A percentile compares a stretch with the other conserved stretches of the same genome.
phyloP scores from a whole-genome alignment of 805 yeast genomes.

The Komagataella kurtzmanii region DNA sequence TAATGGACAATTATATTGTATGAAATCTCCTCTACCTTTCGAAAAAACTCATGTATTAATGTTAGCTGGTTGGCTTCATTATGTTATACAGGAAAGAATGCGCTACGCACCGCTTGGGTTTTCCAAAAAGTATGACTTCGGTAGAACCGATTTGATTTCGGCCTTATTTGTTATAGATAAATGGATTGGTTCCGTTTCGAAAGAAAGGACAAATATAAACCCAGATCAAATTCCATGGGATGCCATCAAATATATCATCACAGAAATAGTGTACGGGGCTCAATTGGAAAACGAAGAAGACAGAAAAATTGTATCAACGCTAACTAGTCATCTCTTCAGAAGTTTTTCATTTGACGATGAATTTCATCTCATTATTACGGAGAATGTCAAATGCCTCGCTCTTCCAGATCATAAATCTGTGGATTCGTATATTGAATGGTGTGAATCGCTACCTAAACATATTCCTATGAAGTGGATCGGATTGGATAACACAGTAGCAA shows the following conservation, averaged over 20 bases:
- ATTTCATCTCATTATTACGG: neutral
- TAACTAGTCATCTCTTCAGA: constrained; percentile 26
- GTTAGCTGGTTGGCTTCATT: constrained; percentile 58
- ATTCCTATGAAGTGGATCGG: constrained; percentile 22
- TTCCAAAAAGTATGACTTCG: constrained; percentile 48
- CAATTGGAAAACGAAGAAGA: constrained; percentile 35
- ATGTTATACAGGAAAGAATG: constrained; percentile 43
- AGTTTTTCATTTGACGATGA: neutral
- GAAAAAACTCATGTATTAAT: constrained; percentile 36
- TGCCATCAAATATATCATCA: constrained; percentile 32
- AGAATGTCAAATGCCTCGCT: neutral
- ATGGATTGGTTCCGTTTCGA: constrained; percentile 12
- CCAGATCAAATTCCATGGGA: constrained; percentile 43
- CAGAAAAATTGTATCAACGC: constrained; percentile 15
- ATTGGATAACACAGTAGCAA: neutral
- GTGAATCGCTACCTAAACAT: constrained; percentile 14
- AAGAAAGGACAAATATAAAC: constrained; percentile 21
- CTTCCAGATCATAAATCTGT: neutral
- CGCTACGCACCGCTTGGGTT: constrained; percentile 56
- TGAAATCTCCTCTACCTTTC: constrained; percentile 16
- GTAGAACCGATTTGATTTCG: constrained; percentile 53
- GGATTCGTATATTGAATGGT: neutral
- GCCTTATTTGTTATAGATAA: constrained; percentile 30
- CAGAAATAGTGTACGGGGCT: constrained; percentile 54
- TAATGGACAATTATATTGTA: neutral